Base-by-base conservation (phyloP, 345 rosid genomes). In the rapeseed (Brassica napus) region DNA sequence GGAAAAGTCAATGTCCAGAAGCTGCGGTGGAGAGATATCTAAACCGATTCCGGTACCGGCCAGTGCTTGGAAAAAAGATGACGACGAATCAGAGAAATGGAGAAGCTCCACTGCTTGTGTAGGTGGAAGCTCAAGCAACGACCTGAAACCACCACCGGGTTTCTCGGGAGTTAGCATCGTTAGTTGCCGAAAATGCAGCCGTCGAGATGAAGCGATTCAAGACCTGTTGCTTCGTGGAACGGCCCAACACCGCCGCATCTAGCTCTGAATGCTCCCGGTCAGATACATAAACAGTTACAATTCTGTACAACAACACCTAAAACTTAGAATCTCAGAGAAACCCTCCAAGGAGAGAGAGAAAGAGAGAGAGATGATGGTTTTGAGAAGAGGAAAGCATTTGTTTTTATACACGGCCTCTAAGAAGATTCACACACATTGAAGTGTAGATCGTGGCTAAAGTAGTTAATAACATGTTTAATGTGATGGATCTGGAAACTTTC, bases 41-140 rank as follows among this genome's bases (percentile, higher is more conserved):
- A 44, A 44, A 44, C n/a, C 1, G 52, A 44, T 44, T 44, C 1
- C 52, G n/a, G 0, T 44, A 44, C n/a, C 52, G 52, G n/a, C 52
- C 52, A 39, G 52, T 44, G n/a, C 52, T 44, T 44, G 52, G 12
- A 44, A 11, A 44, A 10, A 44, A 4, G 15, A 12, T 1, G 84
- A 74, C 35, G 81, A 77, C 3, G 88, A 80, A 30, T 84, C 87
- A n/a, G 88, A 75, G 37, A 86, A 85, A 80, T 88, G 85, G 23
- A 89, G 91, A 61, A 86, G 91, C 79, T 85, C 89, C 70, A 88
- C 65, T 0, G 90, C 94, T 79, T 85, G 88, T 24, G 86, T 84
- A 18, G 89, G 63, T 8, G 91, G 89, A 67, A 89, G 86, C 68
- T 84, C 94, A 61, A 89, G 89, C 65, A 88, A 81, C 21, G 91